Evolutionary conservation across 2,329 filamentous ascomycete species (phyloP).

Genomic region (Rugonectria rugulosa): DNA sequence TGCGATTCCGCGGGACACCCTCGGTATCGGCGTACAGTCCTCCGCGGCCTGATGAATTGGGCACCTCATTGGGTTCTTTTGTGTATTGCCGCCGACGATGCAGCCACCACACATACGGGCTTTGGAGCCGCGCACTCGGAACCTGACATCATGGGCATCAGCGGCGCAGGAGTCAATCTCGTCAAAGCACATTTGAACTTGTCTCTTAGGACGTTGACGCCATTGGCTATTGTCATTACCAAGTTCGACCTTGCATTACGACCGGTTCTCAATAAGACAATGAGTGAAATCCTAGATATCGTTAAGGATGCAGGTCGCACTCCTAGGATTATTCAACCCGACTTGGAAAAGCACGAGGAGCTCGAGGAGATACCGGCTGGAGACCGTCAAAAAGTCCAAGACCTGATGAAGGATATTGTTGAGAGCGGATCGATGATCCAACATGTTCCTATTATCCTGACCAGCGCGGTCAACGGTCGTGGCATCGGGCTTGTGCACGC

Average conservation of each 20-base stretch:
- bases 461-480: slow-evolving; percentile 83
- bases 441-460: slow-evolving; percentile 84
- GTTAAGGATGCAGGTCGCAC: slow-evolving; percentile 78
- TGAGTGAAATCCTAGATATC: slow-evolving; percentile 77
- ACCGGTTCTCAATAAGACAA: slow-evolving; percentile 70
- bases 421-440: slow-evolving; percentile 51
- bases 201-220: slow-evolving; percentile 80
- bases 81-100: slow-evolving; percentile 83
- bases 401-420: slow-evolving; percentile 60
- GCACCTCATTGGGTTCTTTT: slow-evolving; percentile 92
- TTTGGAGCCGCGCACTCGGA: slow-evolving; percentile 55
- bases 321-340: slow-evolving; percentile 75
- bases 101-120: slow-evolving; percentile 50
- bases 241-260: slow-evolving; percentile 89
- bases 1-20: slow-evolving; percentile 93
- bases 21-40: slow-evolving; percentile 85
- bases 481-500: slow-evolving; percentile 86
- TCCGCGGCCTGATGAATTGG: slow-evolving; percentile 93
- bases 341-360: slow-evolving; percentile 56
- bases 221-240: slow-evolving; percentile 83
- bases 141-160: slow-evolving; percentile 59
- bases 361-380: slow-evolving; percentile 62
- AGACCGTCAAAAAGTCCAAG: slow-evolving; percentile 66
- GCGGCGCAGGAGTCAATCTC: slow-evolving; percentile 70
- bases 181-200: slow-evolving; percentile 83